Evolutionary conservation across 306 rosid genomes (phyloP).

Genomic region (Vigna unguiculata): DNA sequence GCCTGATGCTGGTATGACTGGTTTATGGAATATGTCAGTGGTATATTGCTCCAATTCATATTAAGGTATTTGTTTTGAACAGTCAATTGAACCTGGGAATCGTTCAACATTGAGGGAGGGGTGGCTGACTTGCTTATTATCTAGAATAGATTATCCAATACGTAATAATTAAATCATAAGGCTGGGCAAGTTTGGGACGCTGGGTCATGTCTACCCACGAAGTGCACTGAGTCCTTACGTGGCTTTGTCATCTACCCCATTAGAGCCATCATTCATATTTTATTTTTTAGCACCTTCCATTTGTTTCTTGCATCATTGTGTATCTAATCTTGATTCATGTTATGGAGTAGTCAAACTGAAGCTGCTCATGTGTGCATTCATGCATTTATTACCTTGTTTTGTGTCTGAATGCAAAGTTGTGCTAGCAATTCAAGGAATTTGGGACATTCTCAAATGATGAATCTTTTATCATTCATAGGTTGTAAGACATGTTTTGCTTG

Average conservation of each 20-base stretch:
- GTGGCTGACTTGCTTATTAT: conserved; percentile 14
- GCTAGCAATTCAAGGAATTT: conserved; percentile 11
- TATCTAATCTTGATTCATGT: conserved; percentile 13
- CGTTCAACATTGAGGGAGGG: conserved; percentile 1
- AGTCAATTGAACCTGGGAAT: conserved; percentile 19
- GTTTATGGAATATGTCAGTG: no score
- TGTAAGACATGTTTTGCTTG: conserved; percentile 20
- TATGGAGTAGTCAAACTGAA: neutral
- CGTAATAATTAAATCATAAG: neutral
- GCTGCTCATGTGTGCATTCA: neutral
- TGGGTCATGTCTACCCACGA: neutral
- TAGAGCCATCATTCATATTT: neutral
- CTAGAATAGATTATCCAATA: neutral
- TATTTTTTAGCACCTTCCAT: neutral
- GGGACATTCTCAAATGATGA: conserved; percentile 14
- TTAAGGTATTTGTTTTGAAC: conserved; percentile 22
- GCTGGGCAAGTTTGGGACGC: neutral
- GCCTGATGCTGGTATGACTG: no score
- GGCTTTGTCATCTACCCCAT: conserved; percentile 2
- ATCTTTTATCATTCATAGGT: conserved; percentile 1
- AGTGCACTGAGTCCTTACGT: neutral
- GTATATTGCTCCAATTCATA: neutral
- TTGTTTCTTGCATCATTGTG: conserved; percentile 32
- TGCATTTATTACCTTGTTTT: conserved; percentile 3
- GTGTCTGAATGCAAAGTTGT: conserved; percentile 27